Evolutionary conservation across 2,329 filamentous ascomycete genomes (phyloP).

Genomic region (Exophiala sp.): DNA sequence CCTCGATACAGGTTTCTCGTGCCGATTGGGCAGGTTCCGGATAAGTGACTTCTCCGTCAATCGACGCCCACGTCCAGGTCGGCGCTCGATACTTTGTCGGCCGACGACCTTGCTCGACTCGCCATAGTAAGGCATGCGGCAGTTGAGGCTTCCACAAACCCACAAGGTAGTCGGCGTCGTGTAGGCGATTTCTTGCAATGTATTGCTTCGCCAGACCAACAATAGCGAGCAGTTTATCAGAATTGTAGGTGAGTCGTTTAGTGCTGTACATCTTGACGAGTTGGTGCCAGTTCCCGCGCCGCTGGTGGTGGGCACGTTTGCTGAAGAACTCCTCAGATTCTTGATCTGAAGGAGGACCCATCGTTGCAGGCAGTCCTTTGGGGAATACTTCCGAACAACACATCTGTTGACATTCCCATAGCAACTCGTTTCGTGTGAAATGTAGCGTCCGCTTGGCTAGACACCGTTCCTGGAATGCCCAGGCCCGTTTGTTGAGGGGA

Average conservation of each 20-base stretch:
- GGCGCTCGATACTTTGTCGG: slow-evolving; percentile 27
- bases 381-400: slow-evolving; percentile 29
- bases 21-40: slow-evolving; percentile 21
- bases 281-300: slow-evolving; percentile 28
- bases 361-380: slow-evolving; percentile 28
- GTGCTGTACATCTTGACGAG: slow-evolving; percentile 28
- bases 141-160: slow-evolving; percentile 27
- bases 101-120: slow-evolving; percentile 21
- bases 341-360: slow-evolving; percentile 16
- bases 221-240: slow-evolving; percentile 28
- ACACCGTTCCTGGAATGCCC: slow-evolving; percentile 29
- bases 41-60: slow-evolving; percentile 28
- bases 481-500: slow-evolving; percentile 27
- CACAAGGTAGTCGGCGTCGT: slow-evolving; percentile 25
- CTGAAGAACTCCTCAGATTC: slow-evolving; percentile 25
- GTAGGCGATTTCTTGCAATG: slow-evolving; percentile 24
- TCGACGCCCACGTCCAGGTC: slow-evolving; percentile 28
- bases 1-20: slow-evolving; percentile 27
- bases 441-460: slow-evolving; percentile 31
- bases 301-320: slow-evolving; percentile 27
- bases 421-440: slow-evolving; percentile 29
- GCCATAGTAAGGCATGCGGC: slow-evolving; percentile 28
- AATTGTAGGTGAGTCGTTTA: slow-evolving; percentile 24
- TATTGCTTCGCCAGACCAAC: slow-evolving; percentile 27
- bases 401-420: slow-evolving; percentile 32